Evolutionary conservation across 2,329 filamentous ascomycete species (phyloP).

Genomic region (Bertia moriformis): DNA sequence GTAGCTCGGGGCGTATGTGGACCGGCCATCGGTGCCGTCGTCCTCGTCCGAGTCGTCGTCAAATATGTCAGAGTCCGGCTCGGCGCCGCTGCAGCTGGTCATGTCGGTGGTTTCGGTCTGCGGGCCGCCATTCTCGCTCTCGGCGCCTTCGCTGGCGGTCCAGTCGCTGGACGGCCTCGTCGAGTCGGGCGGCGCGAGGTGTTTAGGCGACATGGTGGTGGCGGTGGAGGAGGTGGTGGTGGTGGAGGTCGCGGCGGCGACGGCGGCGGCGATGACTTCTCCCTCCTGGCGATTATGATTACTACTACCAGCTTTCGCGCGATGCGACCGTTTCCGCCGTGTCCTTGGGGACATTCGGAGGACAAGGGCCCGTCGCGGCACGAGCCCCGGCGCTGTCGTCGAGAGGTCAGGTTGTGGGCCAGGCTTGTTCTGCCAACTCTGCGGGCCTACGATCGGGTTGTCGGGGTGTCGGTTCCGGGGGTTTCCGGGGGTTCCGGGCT

Average conservation of each 20-base stretch:
- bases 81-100: slow-evolving; percentile 14
- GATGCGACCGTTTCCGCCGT: no score
- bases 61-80: slow-evolving; percentile 7
- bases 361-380: no score
- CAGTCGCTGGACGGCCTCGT: slow-evolving; percentile 15
- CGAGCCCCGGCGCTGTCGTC: no score
- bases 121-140: no score
- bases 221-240: not conserved
- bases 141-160: slow-evolving; percentile 14
- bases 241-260: not conserved
- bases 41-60: slow-evolving; percentile 6
- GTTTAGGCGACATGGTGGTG: not conserved
- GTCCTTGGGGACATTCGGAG: no score
- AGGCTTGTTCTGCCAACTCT: no score
- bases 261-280: not conserved
- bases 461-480: no score
- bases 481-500: no score
- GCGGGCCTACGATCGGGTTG: no score
- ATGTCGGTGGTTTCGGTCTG: slow-evolving; percentile 21
- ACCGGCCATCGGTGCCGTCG: slow-evolving; percentile 17
- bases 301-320: no score
- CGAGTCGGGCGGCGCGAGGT: slow-evolving; percentile 12
- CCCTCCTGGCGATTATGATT: no score
- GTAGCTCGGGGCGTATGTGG: slow-evolving; percentile 24
- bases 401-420: no score